Evolutionary conservation across 371 early-diverging fungal species (phyloP).

Genomic region (Rhizomucor miehei): DNA sequence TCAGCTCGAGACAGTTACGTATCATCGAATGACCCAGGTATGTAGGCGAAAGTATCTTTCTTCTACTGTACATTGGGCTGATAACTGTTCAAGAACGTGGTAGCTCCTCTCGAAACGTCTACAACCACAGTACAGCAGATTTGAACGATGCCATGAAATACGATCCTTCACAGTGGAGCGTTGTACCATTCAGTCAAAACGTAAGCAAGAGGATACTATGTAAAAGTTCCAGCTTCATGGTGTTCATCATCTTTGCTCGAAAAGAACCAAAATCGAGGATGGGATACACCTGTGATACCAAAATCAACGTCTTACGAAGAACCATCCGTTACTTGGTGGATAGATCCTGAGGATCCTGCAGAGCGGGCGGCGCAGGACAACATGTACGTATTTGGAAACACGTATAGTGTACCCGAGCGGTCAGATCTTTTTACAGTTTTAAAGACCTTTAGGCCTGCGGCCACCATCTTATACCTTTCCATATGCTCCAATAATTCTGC

Average conservation of each 20-base stretch:
- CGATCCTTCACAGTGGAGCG: constrained; percentile 26
- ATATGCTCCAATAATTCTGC: constrained; percentile 33
- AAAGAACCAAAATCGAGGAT: no score
- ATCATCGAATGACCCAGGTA: background rate
- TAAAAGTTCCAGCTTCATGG: no score
- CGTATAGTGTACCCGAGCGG: no score
- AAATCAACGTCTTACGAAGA: background rate
- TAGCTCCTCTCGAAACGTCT: background rate
- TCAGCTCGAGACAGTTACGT: background rate
- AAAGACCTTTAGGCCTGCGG: constrained; percentile 40
- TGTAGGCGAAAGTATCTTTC: no score
- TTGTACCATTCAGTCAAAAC: constrained; percentile 24
- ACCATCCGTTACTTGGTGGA: constrained; percentile 40
- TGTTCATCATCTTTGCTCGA: no score
- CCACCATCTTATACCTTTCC: constrained; percentile 39
- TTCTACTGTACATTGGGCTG: no score
- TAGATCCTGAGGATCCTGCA: constrained; percentile 36
- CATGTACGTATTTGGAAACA: no score
- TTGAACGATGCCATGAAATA: background rate
- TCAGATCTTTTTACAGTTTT: no score
- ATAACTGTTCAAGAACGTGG: no score
- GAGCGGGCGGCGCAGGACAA: constrained; percentile 18
- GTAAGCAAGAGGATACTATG: background rate
- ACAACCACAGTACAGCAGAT: constrained; percentile 4
- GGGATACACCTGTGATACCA: background rate